Percentiles rank a stretch among this genome's conserved stretches.
Conservation (phyloP, 2,329 filamentous ascomycete species). For the Lachnum nothofagi region DNA sequence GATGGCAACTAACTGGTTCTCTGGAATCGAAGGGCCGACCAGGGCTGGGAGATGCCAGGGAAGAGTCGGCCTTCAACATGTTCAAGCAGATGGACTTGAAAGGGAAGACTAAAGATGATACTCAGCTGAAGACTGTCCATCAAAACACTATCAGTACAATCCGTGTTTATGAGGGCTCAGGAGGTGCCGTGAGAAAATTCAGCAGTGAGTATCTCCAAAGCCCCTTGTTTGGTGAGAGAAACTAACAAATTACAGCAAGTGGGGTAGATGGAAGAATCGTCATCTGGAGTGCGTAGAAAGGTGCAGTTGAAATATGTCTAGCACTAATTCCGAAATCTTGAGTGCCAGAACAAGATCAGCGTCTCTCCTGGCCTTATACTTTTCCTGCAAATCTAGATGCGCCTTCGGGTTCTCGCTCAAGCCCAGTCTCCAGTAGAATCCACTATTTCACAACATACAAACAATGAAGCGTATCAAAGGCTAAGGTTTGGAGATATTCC, state of each 20-base stretch:
- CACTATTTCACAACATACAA: too few relatives aligned
- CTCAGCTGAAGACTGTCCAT: slow-evolving; percentile 88
- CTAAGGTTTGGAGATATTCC: too few relatives aligned
- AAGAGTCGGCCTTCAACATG: slow-evolving; percentile 96
- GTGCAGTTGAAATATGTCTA: background rate
- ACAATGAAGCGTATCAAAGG: too few relatives aligned
- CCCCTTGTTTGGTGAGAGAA: slow-evolving; percentile 25
- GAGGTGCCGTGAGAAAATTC: slow-evolving; percentile 67
- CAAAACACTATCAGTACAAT: slow-evolving; percentile 93
- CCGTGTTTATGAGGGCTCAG: slow-evolving; percentile 65
- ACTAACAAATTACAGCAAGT: slow-evolving; percentile 51
- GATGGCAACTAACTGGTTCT: slow-evolving; percentile 80
- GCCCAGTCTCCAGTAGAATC: too few relatives aligned
- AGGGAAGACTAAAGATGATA: slow-evolving; percentile 87
- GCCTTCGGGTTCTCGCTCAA: too few relatives aligned
- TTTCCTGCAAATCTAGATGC: too few relatives aligned
- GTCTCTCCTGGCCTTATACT: too few relatives aligned
- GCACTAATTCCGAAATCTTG: too few relatives aligned
- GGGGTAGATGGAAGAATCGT: slow-evolving; percentile 80
- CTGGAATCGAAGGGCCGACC: slow-evolving; percentile 62
- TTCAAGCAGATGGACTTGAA: slow-evolving; percentile 98
- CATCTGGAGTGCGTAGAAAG: slow-evolving; percentile 62
- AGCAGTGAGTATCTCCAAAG: slow-evolving; percentile 60
- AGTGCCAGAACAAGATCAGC: too few relatives aligned
- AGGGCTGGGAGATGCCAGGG: slow-evolving; percentile 52